Percentiles rank a stretch among this genome's conserved stretches.
Conservation (phyloP, 2,329 filamentous ascomycete genomes). For the Penicillium nordicum region DNA sequence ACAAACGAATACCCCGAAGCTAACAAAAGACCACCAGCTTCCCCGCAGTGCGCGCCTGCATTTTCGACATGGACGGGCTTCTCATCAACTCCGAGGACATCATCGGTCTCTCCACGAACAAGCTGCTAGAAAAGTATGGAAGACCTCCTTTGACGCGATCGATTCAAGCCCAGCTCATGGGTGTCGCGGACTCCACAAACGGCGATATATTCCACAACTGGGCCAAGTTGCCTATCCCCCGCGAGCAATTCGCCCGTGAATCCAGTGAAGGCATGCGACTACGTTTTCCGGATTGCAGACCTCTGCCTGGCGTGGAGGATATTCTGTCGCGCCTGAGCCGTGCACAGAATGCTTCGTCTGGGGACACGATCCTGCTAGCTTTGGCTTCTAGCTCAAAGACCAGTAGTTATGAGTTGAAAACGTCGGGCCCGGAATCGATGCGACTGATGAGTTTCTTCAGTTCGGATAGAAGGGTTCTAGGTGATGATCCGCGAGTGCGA, state of each 20-base stretch:
- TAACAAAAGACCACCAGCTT: constrained; percentile 18
- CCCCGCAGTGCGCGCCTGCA: constrained; percentile 31
- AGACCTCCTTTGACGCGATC: constrained; percentile 15
- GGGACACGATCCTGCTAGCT: constrained; percentile 19
- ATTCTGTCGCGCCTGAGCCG: constrained; percentile 19
- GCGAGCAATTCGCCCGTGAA: constrained; percentile 33
- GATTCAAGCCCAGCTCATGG: constrained; percentile 25
- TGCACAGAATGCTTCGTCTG: constrained; percentile 10
- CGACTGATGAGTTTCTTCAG: constrained; percentile 15
- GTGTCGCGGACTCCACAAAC: constrained; percentile 23
- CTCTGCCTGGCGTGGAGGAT: constrained; percentile 21
- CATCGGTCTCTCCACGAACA: constrained; percentile 21
- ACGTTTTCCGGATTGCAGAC: constrained; percentile 28
- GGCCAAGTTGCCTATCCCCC: constrained; percentile 28
- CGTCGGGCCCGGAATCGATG: constrained; percentile 20
- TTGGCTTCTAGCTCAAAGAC: constrained; percentile 25
- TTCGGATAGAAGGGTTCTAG: constrained; percentile 15
- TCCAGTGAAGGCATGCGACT: constrained; percentile 24
- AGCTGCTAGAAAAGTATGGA: constrained; percentile 20
- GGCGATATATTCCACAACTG: constrained; percentile 32
- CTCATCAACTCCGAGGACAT: constrained; percentile 37
- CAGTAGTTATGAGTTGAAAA: constrained; percentile 23
- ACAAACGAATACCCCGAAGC: neutral
- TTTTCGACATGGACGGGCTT: constrained; percentile 37
- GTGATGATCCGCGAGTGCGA: constrained; percentile 22